Evolutionary conservation across 2,329 filamentous ascomycete genomes (phyloP).

Genomic region (Botryotinia calthae): DNA sequence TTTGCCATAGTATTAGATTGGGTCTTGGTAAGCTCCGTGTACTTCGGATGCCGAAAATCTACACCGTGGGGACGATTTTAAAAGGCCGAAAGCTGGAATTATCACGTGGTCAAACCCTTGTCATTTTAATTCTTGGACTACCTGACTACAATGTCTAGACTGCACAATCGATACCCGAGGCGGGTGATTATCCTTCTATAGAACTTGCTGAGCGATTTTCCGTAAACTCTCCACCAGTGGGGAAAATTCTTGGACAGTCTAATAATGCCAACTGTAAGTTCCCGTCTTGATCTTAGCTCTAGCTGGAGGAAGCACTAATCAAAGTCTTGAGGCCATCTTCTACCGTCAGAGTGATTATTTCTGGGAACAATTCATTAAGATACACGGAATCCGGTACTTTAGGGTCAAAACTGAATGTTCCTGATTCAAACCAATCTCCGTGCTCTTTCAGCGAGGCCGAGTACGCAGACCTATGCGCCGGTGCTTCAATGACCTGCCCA

Average conservation of each 20-base stretch:
- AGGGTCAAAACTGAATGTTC: constrained; percentile 2
- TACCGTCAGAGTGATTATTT: not conserved
- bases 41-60: not conserved
- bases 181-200: not conserved
- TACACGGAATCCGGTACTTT: not conserved
- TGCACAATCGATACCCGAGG: not conserved
- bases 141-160: not conserved
- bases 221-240: too few species aligned
- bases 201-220: not conserved
- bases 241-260: not conserved
- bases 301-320: not conserved
- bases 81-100: not conserved
- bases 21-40: not conserved
- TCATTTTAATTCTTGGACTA: not conserved
- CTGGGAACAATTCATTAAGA: constrained; percentile 10
- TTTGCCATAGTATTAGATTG: not conserved
- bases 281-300: not conserved
- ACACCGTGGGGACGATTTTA: not conserved
- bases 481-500: not conserved
- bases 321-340: not conserved
- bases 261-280: not conserved
- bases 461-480: not conserved
- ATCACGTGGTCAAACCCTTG: not conserved
- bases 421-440: constrained; percentile 13
- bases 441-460: constrained; percentile 9